phyloP scores from a whole-genome alignment of 2,329 filamentous ascomycete genomes.

The Aureobasidium sp. region DNA sequence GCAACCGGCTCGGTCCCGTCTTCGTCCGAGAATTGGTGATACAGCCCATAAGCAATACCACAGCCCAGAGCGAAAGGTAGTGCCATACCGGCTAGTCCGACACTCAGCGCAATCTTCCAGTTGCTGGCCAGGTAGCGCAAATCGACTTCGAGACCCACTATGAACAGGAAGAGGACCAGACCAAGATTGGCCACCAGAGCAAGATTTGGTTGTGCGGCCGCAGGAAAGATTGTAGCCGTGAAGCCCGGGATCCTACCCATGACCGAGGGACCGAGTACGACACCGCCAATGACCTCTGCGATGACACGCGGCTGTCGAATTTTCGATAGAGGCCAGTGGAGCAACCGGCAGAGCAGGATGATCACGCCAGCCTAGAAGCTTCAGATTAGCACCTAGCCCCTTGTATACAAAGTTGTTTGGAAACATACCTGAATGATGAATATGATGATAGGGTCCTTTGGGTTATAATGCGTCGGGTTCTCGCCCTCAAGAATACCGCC shows the following conservation, averaged over 20 bases:
- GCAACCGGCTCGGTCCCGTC: slow-evolving; percentile 46
- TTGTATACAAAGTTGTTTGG: not conserved
- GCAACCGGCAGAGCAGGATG: slow-evolving; percentile 62
- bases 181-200: slow-evolving; percentile 75
- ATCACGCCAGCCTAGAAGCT: slow-evolving; percentile 55
- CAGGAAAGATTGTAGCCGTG: slow-evolving; percentile 65
- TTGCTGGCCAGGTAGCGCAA: slow-evolving; percentile 67
- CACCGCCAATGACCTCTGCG: slow-evolving; percentile 75
- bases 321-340: slow-evolving; percentile 69
- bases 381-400: not conserved
- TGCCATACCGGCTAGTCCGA: slow-evolving; percentile 70
- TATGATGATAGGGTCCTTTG: slow-evolving; percentile 62
- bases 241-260: slow-evolving; percentile 82
- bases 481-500: slow-evolving; percentile 63
- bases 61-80: slow-evolving; percentile 75
- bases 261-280: slow-evolving; percentile 76
- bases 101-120: slow-evolving; percentile 69
- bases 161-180: slow-evolving; percentile 74
- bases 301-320: slow-evolving; percentile 75
- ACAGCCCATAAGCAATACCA: slow-evolving; percentile 73
- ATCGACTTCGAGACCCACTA: slow-evolving; percentile 82
- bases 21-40: slow-evolving; percentile 59
- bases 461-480: slow-evolving; percentile 59
- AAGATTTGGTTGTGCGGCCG: slow-evolving; percentile 63
- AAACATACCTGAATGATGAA: slow-evolving; percentile 62